Evolutionary conservation across 2,329 filamentous ascomycete species (phyloP), one percentile per base, ranked within the genome.

Genomic region (Ophiostoma perfectum): DNA sequence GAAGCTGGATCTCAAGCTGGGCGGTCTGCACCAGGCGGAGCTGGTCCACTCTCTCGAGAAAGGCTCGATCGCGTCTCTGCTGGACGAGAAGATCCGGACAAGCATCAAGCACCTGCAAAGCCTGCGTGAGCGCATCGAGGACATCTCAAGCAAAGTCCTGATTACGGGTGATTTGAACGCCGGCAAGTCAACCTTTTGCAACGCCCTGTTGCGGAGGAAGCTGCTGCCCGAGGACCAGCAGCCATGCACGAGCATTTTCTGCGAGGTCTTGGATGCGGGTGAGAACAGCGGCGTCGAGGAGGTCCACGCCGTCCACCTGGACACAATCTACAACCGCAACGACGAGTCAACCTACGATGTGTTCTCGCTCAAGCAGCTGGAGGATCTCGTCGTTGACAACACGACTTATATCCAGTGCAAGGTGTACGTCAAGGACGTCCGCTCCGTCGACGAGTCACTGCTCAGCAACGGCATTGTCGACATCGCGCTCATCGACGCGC

Each of bases 141-240:
- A 99, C 78, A 98, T 92, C 0, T 92, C 94, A 4, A 98, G 94
- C 79, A 99, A 99, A 78, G 95, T 99, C 1, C 80, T 99, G 69
- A 89, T 99, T 18, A 99, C 95, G 0, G 95, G 95, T 75, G 95
- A 99, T 76, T 80, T 99, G 67, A 99, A 99, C 76, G 94, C 95
- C 8, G 95, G 95, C 75, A 99, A 99, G 77, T 99, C 95, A 4
- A 99, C 95, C 0, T 99, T 99, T 75, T 99, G 95, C 81, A 99
- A 99, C 78, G 95, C 95, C n/a, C 82, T 99, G 2, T 80, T 99
- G 55, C 89, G 95, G 70, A 88, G 93, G 71, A 98, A 98, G 78
- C 86, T 99, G 41, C 80, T 99, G 4, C 95, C 95, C 0, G 95
- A 98, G 78, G 95, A 99, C 74, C 94, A 99, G 78, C 95, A 98